Evolutionary conservation across 2,329 filamentous ascomycete genomes (phyloP), one percentile per base, ranked within the genome.

Genomic region (Davidsoniella eucalypti): DNA sequence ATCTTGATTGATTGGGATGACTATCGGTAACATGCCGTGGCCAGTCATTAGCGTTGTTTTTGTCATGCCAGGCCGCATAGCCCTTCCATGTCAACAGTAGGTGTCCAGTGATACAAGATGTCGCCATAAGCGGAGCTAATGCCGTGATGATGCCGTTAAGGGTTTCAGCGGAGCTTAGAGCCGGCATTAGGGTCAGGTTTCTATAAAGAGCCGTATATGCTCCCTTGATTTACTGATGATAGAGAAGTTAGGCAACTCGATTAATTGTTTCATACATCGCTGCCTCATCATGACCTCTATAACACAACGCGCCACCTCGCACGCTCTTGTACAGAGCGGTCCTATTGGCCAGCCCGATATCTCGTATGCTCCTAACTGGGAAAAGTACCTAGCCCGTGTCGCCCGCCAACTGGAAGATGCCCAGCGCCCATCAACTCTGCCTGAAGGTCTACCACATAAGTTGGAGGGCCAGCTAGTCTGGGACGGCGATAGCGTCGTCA

Each of bases 221-320:
- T 9, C 8, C 26, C 26, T 33, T 3, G 8, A 33, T 33, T 33
- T 8, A 33, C 10, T 12, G 21, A 5, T 21, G 21, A 21, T 33
- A 33, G 5, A 33, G 26, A 33, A 33, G 26, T 33, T 33, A 5
- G 10, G 5, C 26, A 33, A 33, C 26, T 3, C 8, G 3, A 10
- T 12, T 33, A 5, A 8, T 33, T 12, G 5, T 33, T 33, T 33
- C 8, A 33, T 12, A 33, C 2, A 44, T 8, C 5, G 10, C 26
- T 10, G 10, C 10, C 26, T 12, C 10, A 33, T 21, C 16, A 42
- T 12, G 18, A n/a, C 38, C 25, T 18, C 41, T 18, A 38, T 50
- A 41, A 50, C 48, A 16, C 29, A 50, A 16, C 41, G 39, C 21
- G 47, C 64, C 41, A 52, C 53, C 5, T 42, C 50, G 7, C 43